Evolutionary conservation across 164 flowering plant species (phyloP), one percentile per base, ranked within the genome.

Genomic region (Vitis riparia): DNA sequence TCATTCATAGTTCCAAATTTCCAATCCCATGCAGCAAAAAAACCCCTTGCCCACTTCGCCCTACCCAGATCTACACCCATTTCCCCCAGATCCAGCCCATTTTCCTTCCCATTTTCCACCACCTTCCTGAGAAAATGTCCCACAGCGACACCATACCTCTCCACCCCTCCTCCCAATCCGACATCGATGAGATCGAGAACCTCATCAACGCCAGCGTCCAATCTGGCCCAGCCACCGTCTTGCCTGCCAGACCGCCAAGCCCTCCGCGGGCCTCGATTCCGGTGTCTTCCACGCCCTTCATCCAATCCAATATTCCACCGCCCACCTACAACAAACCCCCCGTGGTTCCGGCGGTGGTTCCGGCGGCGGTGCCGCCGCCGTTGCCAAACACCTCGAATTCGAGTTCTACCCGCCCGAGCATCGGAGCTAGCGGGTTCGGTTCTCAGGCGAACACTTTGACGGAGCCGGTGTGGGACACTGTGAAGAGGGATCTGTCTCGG

Each of bases 401-500:
- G 15, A 16, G 51, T n/a, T n/a, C 63, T 9, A 3, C 59, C 65
- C 11, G 55, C 3, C 76, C 51, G 11, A 69, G 61, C 16, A 74
- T 81, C 67, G 81, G 68, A 0, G 49, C 82, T 1, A 50, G 74
- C 53, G 97, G 89, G 47, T 91, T 94, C 71, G 98, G 98, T 13
- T 71, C 98, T 2, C 71, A 88, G 1, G 83, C 97, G 0, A 90
- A 93, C 72, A 93, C 98, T 7, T 68, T 94, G 59, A 92, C 97
- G 27, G 97, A 92, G 71, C 98, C 98, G 0, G 98, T 95, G 0
- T 93, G 97, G 98, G 98, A 93, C 74, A 95, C 99, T 3, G 93
- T 95, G 72, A 95, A 91, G 84, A 74, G 98, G 49, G 99, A 95
- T 79, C 82, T 95, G 80, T 80, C 96, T 3, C 77, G 99, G 77